Percentiles rank a stretch among this genome's conserved stretches.
Evolutionary conservation across 805 yeast species (phyloP).

Genomic region (Wickerhamomyces subpelliculosus): DNA sequence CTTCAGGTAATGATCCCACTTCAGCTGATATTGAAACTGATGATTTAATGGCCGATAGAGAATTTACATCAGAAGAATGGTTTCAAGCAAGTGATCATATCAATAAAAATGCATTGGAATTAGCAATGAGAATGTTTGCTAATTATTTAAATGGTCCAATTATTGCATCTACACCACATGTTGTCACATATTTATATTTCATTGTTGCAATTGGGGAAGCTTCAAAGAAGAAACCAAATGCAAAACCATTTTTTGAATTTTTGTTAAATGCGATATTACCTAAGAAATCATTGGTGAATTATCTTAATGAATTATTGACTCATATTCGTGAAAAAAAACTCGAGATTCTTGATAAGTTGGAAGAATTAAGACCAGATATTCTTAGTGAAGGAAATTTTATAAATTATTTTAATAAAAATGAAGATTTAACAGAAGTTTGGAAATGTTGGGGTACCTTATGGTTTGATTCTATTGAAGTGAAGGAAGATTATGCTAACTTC

Average conservation of each 20-base stretch:
- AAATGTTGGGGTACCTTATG: constrained; percentile 81
- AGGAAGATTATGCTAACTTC: constrained; percentile 43
- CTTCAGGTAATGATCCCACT: too few species aligned
- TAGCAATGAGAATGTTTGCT: constrained; percentile 60
- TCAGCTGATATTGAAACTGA: constrained; percentile 2
- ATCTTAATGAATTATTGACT: constrained; percentile 51
- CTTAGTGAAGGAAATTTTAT: constrained; percentile 29
- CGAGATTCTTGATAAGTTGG: constrained; percentile 8
- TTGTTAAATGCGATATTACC: constrained; percentile 55
- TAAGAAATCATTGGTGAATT: constrained; percentile 58
- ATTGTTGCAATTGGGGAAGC: constrained; percentile 58
- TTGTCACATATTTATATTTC: constrained; percentile 72
- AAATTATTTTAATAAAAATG: constrained; percentile 49
- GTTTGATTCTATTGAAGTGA: constrained; percentile 56
- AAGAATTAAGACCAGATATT: constrained; percentile 19
- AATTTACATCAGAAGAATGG: constrained; percentile 35
- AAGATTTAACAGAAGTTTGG: constrained; percentile 71
- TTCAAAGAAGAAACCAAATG: constrained; percentile 34
- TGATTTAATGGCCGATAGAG: constrained; percentile 4
- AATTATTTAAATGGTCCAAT: constrained; percentile 65
- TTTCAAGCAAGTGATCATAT: constrained; percentile 45
- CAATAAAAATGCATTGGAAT: constrained; percentile 58
- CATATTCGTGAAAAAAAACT: constrained; percentile 19
- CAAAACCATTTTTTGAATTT: constrained; percentile 42
- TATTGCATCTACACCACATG: constrained; percentile 63